A percentile compares a stretch with the other conserved stretches of the same genome.
Conservation (phyloP, 495 filamentous ascomycete species). For the Aeminium ludgeri region DNA sequence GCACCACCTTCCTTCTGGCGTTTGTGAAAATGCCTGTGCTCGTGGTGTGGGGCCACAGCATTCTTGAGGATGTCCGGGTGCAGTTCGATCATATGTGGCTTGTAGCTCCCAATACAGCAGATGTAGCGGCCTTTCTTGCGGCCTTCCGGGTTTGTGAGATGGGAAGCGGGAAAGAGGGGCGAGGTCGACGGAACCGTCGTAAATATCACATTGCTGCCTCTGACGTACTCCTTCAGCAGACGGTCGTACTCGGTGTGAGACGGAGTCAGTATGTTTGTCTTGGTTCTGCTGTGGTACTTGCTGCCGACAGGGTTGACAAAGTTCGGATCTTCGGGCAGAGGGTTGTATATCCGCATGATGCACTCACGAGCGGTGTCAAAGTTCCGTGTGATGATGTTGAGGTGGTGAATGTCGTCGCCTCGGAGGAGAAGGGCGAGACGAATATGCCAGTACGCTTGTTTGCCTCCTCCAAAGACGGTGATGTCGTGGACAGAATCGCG, state of each 20-base stretch:
- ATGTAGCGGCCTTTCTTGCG: conserved; percentile 62
- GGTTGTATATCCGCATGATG: conserved; percentile 39
- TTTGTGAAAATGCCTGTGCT: conserved; percentile 46
- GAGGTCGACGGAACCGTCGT: conserved; percentile 49
- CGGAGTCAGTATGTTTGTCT: conserved; percentile 54
- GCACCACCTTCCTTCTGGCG: conserved; percentile 57
- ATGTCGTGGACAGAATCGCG: conserved; percentile 54
- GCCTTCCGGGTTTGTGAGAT: conserved; percentile 50
- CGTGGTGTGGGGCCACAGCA: conserved; percentile 40
- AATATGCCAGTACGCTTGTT: conserved; percentile 86
- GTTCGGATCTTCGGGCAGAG: conserved; percentile 13
- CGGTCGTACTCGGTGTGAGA: conserved; percentile 54
- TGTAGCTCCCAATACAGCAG: conserved; percentile 69
- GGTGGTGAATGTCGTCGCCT: conserved; percentile 50
- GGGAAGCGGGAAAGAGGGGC: conserved; percentile 46
- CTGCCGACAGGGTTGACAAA: conserved; percentile 20
- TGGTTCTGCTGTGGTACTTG: conserved; percentile 28
- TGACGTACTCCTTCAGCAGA: conserved; percentile 47
- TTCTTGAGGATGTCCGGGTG: conserved; percentile 56
- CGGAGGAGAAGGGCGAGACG: conserved; percentile 63
- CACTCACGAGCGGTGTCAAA: conserved; percentile 42
- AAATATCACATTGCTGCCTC: conserved; percentile 60
- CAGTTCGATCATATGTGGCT: conserved; percentile 70
- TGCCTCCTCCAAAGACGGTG: conserved; percentile 81
- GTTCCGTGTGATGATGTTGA: conserved; percentile 65